These are phyloP conservation scores for Sporothrix pseudoabietina DNA, from an alignment of 2,329 filamentous ascomycete species.

Conservation along the genomic window DNA sequence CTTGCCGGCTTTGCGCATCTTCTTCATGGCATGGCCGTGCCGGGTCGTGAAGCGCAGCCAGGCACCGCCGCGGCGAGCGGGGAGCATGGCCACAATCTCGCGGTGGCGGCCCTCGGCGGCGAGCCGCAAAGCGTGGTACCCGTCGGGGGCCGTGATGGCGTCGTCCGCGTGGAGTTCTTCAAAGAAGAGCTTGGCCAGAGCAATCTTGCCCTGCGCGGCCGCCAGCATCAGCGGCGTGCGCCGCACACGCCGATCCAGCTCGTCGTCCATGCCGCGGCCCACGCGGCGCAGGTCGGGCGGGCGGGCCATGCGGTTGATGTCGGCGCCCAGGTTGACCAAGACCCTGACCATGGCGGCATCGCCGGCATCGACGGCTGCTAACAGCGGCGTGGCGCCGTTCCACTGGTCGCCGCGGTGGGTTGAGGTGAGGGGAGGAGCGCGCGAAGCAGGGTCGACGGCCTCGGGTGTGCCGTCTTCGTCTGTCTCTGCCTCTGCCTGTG, in stretches of 20 bases:
- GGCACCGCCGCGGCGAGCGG: constrained; percentile 44
- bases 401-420: constrained; percentile 12
- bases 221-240: constrained; percentile 52
- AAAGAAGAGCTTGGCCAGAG: constrained; percentile 47
- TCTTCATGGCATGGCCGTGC: constrained; percentile 40
- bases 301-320: constrained; percentile 40
- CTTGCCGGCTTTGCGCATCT: background rate
- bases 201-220: constrained; percentile 45
- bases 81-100: constrained; percentile 50
- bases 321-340: constrained; percentile 44
- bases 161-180: constrained; percentile 49
- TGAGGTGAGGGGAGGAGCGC: background rate
- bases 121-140: constrained; percentile 50
- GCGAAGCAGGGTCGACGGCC: background rate
- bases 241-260: constrained; percentile 36
- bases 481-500: too few relatives aligned
- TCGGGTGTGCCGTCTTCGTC: background rate
- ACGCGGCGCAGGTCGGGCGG: background rate
- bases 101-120: constrained; percentile 47
- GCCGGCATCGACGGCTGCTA: constrained; percentile 42
- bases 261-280: background rate
- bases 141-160: constrained; percentile 49
- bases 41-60: constrained; percentile 44
- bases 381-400: constrained; percentile 42
- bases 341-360: constrained; percentile 41